These are phyloP conservation scores for Staphylotrichum longicolle DNA, from an alignment of 495 filamentous ascomycete species.

Conservation along the genomic window DNA sequence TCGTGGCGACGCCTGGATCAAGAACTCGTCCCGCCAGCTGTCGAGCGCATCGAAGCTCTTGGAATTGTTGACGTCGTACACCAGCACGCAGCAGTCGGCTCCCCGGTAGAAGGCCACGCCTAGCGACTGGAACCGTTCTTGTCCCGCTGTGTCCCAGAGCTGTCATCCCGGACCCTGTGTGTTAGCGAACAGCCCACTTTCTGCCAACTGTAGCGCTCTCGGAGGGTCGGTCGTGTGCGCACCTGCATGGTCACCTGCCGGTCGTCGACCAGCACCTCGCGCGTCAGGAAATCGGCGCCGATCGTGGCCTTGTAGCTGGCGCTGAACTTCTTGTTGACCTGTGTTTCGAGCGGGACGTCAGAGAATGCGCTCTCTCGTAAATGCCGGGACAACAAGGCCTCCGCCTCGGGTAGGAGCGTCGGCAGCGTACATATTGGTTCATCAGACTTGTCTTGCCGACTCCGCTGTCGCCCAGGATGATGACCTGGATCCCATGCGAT, in stretches of 20 bases:
- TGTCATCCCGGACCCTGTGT: slow-evolving; percentile 34
- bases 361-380: slow-evolving; percentile 3
- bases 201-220: too few relatives aligned
- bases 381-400: not conserved
- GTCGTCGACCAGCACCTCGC: slow-evolving; percentile 96
- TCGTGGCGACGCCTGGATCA: slow-evolving; percentile 94
- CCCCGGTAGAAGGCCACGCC: slow-evolving; percentile 98
- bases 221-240: slow-evolving; percentile 27
- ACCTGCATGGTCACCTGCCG: slow-evolving; percentile 98
- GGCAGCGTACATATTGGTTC: slow-evolving; percentile 92
- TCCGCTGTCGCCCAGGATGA: slow-evolving; percentile 96
- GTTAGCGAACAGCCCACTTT: slow-evolving; percentile 11
- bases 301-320: slow-evolving; percentile 99
- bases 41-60: slow-evolving; percentile 99
- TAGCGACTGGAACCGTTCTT: slow-evolving; percentile 96
- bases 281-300: slow-evolving; percentile 97
- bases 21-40: slow-evolving; percentile 97
- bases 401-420: slow-evolving; percentile 35
- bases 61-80: slow-evolving; percentile 98
- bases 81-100: slow-evolving; percentile 96
- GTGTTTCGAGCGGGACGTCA: slow-evolving; percentile 14
- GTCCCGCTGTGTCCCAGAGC: slow-evolving; percentile 98
- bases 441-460: slow-evolving; percentile 99
- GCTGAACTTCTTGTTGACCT: slow-evolving; percentile 99
- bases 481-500: slow-evolving; percentile 61